Evolutionary conservation across 2,329 filamentous ascomycete species (phyloP).

Genomic region (Byssothecium circinans): DNA sequence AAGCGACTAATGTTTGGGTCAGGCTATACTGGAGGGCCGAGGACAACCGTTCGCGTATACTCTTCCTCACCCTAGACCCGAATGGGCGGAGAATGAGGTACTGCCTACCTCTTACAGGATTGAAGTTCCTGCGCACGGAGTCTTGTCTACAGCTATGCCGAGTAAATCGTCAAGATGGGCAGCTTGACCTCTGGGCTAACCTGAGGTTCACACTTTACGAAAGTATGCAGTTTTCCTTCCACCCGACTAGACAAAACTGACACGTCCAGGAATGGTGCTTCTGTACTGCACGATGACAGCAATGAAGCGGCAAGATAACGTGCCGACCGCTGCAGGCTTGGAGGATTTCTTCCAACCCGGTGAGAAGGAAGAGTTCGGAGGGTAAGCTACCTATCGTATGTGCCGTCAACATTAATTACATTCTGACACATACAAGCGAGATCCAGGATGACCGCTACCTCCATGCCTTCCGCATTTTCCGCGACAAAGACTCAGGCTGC

Average conservation of each 20-base stretch:
- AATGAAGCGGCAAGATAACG: constrained; percentile 59
- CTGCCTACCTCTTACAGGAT: constrained; percentile 55
- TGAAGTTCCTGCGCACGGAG: constrained; percentile 46
- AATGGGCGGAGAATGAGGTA: constrained; percentile 46
- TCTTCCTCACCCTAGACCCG: constrained; percentile 52
- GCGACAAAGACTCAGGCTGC: constrained; percentile 54
- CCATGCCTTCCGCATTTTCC: constrained; percentile 59
- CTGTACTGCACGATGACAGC: constrained; percentile 61
- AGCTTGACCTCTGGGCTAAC: constrained; percentile 55
- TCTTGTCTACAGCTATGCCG: constrained; percentile 47
- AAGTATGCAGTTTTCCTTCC: constrained; percentile 39
- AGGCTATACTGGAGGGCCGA: constrained; percentile 55
- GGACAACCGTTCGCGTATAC: constrained; percentile 57
- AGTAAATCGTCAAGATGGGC: constrained; percentile 43
- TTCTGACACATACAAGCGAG: constrained; percentile 43
- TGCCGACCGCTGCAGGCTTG: constrained; percentile 43
- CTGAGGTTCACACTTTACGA: constrained; percentile 60
- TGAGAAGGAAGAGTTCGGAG: constrained; percentile 52
- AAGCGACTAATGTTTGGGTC: constrained; percentile 50
- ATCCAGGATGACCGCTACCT: constrained; percentile 56
- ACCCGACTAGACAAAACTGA: constrained; percentile 6
- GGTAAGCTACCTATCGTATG: constrained; percentile 38
- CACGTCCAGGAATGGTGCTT: constrained; percentile 54
- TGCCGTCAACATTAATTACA: background rate
- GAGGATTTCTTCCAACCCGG: constrained; percentile 54